These are phyloP conservation scores for Nakazawaea peltata DNA, from an alignment of 805 yeast species.

Conservation along the genomic window DNA sequence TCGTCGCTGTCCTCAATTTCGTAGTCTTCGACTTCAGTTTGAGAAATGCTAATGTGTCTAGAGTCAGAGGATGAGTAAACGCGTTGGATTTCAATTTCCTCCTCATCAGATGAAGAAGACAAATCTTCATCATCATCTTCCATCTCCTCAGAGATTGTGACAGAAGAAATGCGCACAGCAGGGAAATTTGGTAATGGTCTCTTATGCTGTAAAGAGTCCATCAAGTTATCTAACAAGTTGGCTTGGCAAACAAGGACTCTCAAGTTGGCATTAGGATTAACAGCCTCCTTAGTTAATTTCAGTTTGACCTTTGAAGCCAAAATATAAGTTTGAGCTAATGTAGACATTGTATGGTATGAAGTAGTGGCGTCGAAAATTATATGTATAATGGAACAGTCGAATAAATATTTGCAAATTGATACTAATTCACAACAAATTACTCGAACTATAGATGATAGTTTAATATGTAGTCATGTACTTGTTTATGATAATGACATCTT, in stretches of 20 bases:
- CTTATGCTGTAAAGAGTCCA: slow-evolving; percentile 36
- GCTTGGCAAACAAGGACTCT: slow-evolving; percentile 62
- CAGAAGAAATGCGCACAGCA: slow-evolving; percentile 14
- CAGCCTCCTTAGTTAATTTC: slow-evolving; percentile 56
- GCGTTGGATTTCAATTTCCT: neutral
- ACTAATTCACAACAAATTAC: neutral
- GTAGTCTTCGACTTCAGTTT: neutral
- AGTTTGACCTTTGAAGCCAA: slow-evolving; percentile 59
- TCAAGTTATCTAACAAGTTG: slow-evolving; percentile 56
- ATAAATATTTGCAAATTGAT: too few species aligned
- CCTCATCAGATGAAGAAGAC: slow-evolving; percentile 11
- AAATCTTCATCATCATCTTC: slow-evolving; percentile 14
- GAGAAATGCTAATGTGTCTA: neutral
- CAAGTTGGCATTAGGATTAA: slow-evolving; percentile 46
- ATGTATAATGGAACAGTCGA: too few species aligned
- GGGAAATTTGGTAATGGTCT: slow-evolving; percentile 23
- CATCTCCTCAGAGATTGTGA: slow-evolving; percentile 14
- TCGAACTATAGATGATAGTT: too few species aligned
- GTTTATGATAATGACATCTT: too few species aligned
- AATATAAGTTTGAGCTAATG: slow-evolving; percentile 47
- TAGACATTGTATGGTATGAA: slow-evolving; percentile 6
- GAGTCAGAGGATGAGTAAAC: slow-evolving; percentile 12
- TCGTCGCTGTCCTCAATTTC: slow-evolving; percentile 3
- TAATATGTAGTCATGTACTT: too few species aligned
- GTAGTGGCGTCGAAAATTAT: too few species aligned